Conservation (phyloP, 805 yeast genomes). For the Kodamaea hsintzibuensis region DNA sequence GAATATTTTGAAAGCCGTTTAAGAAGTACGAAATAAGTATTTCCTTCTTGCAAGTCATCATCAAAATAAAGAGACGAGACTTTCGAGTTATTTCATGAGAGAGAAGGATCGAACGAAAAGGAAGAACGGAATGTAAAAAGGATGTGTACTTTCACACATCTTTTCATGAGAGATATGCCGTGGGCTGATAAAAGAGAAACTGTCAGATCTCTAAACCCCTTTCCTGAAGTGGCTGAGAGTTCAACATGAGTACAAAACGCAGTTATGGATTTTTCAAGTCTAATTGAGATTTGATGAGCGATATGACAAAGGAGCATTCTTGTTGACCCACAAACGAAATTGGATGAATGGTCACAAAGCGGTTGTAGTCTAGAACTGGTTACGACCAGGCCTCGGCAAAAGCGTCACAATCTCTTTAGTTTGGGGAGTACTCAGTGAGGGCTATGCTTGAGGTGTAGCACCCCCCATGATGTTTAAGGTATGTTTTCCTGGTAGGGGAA, state of each 20-base stretch:
- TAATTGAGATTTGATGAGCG: background rate
- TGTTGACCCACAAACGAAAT: background rate
- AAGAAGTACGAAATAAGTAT: too few relatives aligned
- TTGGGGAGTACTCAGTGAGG: background rate
- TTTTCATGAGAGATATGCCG: background rate
- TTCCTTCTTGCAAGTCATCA: background rate
- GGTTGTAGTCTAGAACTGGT: background rate
- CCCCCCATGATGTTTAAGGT: background rate
- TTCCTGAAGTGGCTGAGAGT: background rate
- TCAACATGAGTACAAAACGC: background rate
- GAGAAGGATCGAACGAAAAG: background rate
- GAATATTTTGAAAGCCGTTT: too few relatives aligned
- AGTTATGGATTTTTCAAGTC: background rate
- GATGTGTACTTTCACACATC: too few relatives aligned
- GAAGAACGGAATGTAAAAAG: background rate
- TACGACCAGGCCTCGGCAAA: background rate
- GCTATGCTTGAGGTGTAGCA: background rate
- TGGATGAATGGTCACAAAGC: background rate
- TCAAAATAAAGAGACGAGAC: too few relatives aligned
- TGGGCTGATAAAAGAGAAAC: background rate
- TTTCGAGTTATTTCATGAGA: too few relatives aligned
- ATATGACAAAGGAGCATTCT: background rate
- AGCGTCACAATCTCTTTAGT: background rate
- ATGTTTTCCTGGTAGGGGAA: background rate
- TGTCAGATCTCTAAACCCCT: background rate